Percentiles rank a stretch among this genome's conserved stretches.
Conservation (phyloP, 805 yeast species). For the Ogataea ganodermae region DNA sequence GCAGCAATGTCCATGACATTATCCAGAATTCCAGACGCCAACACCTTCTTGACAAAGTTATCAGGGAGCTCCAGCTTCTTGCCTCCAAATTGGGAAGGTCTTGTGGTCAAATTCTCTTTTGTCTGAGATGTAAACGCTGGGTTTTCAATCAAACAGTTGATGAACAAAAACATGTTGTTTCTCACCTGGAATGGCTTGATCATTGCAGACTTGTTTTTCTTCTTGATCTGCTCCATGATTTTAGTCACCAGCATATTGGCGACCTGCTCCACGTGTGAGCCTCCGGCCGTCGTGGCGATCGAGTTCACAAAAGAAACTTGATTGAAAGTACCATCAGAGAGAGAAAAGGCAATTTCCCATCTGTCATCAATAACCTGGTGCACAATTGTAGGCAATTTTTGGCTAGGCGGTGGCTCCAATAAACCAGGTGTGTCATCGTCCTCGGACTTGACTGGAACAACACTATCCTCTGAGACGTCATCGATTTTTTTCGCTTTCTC, state of each 20-base stretch:
- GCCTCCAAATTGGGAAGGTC: constrained; percentile 87
- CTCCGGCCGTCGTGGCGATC: constrained; percentile 96
- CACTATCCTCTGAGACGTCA: constrained; percentile 5
- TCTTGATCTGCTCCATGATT: constrained; percentile 71
- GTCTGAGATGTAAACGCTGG: constrained; percentile 98
- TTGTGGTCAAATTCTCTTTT: constrained; percentile 91
- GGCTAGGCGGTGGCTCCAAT: constrained; percentile 17
- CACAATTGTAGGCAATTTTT: constrained; percentile 57
- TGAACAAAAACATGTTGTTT: constrained; percentile 85
- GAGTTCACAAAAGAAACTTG: constrained; percentile 97
- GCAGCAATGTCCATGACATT: constrained; percentile 81
- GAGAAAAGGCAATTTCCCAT: constrained; percentile 96
- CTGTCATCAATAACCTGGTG: constrained; percentile 81
- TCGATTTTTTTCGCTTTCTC: constrained; percentile 48
- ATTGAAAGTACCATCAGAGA: constrained; percentile 85
- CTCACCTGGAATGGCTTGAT: constrained; percentile 87
- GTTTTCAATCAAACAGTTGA: constrained; percentile 90
- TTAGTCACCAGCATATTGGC: constrained; percentile 83
- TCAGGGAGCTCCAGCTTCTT: constrained; percentile 73
- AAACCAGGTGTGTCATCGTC: constrained; percentile 12
- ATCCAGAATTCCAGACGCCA: constrained; percentile 71
- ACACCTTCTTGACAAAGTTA: constrained; percentile 67
- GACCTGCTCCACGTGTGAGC: constrained; percentile 88
- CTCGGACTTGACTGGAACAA: constrained; percentile 12
- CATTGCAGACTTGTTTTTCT: constrained; percentile 61